phyloP scores from a whole-genome alignment of 2,329 filamentous ascomycete genomes.

The Calonectria hongkongensis region DNA sequence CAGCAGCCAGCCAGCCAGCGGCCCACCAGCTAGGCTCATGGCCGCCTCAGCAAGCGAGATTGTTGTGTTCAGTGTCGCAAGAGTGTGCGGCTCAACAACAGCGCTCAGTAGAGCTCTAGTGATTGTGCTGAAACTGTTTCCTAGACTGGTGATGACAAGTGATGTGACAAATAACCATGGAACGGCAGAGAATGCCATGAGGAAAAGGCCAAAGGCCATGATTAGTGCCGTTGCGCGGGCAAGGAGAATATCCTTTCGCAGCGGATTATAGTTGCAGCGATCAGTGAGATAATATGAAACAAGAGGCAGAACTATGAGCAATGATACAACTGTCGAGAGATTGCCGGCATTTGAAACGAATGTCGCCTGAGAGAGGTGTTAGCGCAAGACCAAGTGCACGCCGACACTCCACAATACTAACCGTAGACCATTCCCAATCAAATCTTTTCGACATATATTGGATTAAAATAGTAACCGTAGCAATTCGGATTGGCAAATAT shows the following conservation, averaged over 20 bases:
- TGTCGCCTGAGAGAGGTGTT: conserved; percentile 58
- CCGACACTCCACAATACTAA: conserved; percentile 40
- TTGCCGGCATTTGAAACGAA: conserved; percentile 64
- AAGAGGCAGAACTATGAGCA: conserved; percentile 62
- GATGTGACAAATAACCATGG: conserved; percentile 61
- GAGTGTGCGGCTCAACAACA: conserved; percentile 71
- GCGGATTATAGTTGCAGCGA: conserved; percentile 55
- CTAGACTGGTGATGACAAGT: conserved; percentile 67
- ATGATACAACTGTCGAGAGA: conserved; percentile 60
- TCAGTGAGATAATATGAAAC: conserved; percentile 58
- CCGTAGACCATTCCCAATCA: conserved; percentile 67
- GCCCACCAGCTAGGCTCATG: conserved; percentile 67
- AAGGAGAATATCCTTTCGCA: conserved; percentile 65
- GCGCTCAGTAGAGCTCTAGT: conserved; percentile 71
- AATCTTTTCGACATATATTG: conserved; percentile 74
- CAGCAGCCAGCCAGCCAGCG: conserved; percentile 68
- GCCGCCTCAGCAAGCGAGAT: conserved; percentile 70
- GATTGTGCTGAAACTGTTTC: conserved; percentile 65
- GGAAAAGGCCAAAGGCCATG: conserved; percentile 58
- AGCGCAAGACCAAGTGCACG: not conserved
- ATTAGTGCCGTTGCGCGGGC: conserved; percentile 59
- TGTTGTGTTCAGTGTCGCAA: conserved; percentile 72
- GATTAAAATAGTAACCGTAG: conserved; percentile 61
- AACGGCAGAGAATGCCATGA: conserved; percentile 61
- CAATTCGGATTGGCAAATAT: conserved; percentile 56